Conservation (phyloP, 2,329 filamentous ascomycete species). For the Orbilia ellipsospora region DNA sequence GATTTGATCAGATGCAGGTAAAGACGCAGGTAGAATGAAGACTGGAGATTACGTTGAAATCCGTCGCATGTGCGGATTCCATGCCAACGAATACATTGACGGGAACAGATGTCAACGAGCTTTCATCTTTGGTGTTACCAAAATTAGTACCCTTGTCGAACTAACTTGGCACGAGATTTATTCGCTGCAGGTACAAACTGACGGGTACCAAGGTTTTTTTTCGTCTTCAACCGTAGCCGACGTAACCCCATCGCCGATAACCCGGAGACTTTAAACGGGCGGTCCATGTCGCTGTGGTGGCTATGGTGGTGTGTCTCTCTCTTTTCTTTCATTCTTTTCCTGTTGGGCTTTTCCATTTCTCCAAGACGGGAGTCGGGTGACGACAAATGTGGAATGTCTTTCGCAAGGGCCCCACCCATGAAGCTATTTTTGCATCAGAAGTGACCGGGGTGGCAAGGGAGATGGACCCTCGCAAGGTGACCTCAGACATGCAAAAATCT, state of each 20-base stretch:
- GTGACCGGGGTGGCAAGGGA: constrained; percentile 27
- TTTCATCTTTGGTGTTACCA: constrained; percentile 33
- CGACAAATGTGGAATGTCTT: constrained; percentile 55
- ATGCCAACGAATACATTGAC: constrained; percentile 17
- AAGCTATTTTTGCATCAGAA: constrained; percentile 56
- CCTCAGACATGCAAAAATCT: constrained; percentile 34
- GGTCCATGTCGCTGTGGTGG: constrained; percentile 15
- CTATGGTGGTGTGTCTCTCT: constrained; percentile 20
- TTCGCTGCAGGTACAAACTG: constrained; percentile 49
- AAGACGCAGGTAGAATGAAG: not conserved
- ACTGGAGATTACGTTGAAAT: not conserved
- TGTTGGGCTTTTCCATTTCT: constrained; percentile 4
- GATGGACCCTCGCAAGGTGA: constrained; percentile 39
- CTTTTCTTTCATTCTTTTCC: constrained; percentile 12
- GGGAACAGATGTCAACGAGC: not conserved
- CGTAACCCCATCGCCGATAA: constrained; percentile 21
- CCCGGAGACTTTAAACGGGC: constrained; percentile 40
- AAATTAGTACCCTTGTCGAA: constrained; percentile 30
- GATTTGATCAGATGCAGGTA: too few species aligned
- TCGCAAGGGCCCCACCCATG: constrained; percentile 30
- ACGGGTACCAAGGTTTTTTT: constrained; percentile 15
- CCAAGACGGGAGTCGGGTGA: constrained; percentile 21
- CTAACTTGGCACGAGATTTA: constrained; percentile 36
- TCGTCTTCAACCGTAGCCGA: constrained; percentile 26
- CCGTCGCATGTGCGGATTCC: constrained; percentile 27